phyloP scores from a whole-genome alignment of 225 moss, liverwort and hornwort genomes.

The Polytrichum commune region DNA sequence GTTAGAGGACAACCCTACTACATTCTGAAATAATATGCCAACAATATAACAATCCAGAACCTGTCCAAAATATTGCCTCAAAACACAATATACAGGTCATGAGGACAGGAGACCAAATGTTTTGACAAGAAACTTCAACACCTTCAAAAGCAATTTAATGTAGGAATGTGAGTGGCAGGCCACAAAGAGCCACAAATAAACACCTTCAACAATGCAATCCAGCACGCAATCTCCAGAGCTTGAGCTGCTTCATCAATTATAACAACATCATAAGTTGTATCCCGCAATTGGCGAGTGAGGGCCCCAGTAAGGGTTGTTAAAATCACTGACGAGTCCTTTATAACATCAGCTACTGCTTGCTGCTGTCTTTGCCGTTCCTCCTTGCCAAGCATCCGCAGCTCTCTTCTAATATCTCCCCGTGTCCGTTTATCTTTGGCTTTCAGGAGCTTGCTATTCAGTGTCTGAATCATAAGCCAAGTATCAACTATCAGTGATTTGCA shows the following conservation, averaged over 20 bases:
- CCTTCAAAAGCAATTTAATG: neutral
- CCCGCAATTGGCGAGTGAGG: slow-evolving; percentile 79
- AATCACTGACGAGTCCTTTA: slow-evolving; percentile 78
- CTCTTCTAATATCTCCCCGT: slow-evolving; percentile 74
- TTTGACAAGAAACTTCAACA: neutral
- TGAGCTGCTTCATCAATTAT: slow-evolving; percentile 98
- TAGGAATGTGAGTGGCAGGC: neutral
- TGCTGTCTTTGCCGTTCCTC: slow-evolving; percentile 89
- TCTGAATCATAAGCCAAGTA: slow-evolving; percentile 27
- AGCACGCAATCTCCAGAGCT: slow-evolving; percentile 97
- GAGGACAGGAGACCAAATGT: too few species aligned
- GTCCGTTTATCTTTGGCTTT: slow-evolving; percentile 80
- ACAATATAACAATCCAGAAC: too few species aligned
- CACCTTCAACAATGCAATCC: slow-evolving; percentile 96
- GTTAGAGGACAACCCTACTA: too few species aligned
- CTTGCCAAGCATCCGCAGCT: slow-evolving; percentile 70
- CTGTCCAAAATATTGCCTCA: neutral
- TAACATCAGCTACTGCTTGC: slow-evolving; percentile 89
- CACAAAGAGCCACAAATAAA: neutral
- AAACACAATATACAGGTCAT: too few species aligned
- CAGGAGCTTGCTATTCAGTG: slow-evolving; percentile 81
- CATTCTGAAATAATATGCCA: too few species aligned
- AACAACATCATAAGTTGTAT: slow-evolving; percentile 86
- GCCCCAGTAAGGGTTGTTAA: slow-evolving; percentile 92
- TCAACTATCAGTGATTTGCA: neutral